Conservation (phyloP, 2,329 filamentous ascomycete genomes). For the Venturia nashicola region DNA sequence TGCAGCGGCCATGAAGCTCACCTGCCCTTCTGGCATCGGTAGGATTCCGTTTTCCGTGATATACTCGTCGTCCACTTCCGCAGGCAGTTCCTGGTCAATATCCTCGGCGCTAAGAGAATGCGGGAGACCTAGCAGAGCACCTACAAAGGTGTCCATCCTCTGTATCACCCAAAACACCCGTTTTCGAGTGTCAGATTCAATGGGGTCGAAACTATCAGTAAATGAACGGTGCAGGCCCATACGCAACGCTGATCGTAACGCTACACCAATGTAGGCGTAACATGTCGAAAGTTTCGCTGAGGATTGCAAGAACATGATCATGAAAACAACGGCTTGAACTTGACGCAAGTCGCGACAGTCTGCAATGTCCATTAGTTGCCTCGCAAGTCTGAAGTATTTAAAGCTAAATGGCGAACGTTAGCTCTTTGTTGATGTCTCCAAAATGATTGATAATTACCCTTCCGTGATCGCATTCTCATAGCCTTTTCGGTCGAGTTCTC, state of each 20-base stretch:
- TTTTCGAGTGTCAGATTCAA: conserved; percentile 37
- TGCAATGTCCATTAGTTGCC: conserved; percentile 39
- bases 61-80: conserved; percentile 37
- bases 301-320: conserved; percentile 41
- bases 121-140: conserved; percentile 37
- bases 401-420: conserved; percentile 20
- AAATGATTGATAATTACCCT: conserved; percentile 21
- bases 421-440: neutral
- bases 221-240: conserved; percentile 40
- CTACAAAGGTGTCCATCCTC: conserved; percentile 40
- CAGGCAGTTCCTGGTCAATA: conserved; percentile 35
- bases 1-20: conserved; percentile 45
- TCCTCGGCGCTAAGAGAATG: conserved; percentile 36
- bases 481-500: conserved; percentile 23
- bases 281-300: conserved; percentile 40
- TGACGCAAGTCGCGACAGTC: conserved; percentile 38
- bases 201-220: conserved; percentile 32
- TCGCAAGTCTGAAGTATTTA: conserved; percentile 35
- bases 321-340: conserved; percentile 39
- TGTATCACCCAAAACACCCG: conserved; percentile 40
- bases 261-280: conserved; percentile 40
- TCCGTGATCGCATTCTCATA: conserved; percentile 36
- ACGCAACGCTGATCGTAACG: conserved; percentile 35
- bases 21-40: conserved; percentile 41
- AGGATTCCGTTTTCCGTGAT: conserved; percentile 36